Evolutionary conservation across 768 basidiomycete genomes (phyloP).

Genomic region (Rhodotorula taiwanensis): DNA sequence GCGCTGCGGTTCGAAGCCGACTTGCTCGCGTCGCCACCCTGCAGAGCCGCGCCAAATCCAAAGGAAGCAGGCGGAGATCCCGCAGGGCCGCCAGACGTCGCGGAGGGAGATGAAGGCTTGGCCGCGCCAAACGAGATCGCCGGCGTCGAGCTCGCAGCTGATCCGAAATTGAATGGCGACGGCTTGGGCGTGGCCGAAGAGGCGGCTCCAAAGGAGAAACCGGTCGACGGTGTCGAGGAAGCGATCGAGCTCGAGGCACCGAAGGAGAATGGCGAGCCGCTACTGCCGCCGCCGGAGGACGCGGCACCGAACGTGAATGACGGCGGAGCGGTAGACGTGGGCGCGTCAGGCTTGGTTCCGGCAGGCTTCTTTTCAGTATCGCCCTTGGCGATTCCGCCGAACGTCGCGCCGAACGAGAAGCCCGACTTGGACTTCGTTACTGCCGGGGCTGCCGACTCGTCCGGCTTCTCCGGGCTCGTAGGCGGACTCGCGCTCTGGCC

Average conservation of each 20-base stretch:
- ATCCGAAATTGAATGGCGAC: background rate
- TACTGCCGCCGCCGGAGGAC: background rate
- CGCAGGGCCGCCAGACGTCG: no score
- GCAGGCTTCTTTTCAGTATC: constrained; percentile 35
- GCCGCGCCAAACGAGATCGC: constrained; percentile 29
- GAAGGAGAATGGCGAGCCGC: background rate
- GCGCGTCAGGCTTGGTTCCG: constrained; percentile 33
- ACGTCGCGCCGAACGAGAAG: constrained; percentile 33
- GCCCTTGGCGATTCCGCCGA: constrained; percentile 44
- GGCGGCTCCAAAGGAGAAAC: constrained; percentile 2
- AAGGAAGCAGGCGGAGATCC: constrained; percentile 21
- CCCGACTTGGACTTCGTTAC: constrained; percentile 6
- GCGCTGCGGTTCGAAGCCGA: background rate
- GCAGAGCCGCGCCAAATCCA: constrained; percentile 31
- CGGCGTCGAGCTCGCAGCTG: constrained; percentile 15
- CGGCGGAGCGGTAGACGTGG: no score
- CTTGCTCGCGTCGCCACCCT: constrained; percentile 23
- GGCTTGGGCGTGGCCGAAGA: constrained; percentile 7
- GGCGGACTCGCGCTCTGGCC: constrained; percentile 32
- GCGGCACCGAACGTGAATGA: constrained; percentile 4
- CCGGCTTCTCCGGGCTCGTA: constrained; percentile 3
- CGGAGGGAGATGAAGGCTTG: no score
- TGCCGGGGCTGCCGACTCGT: background rate
- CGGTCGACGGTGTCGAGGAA: background rate
- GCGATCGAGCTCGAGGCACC: background rate